Evolutionary conservation across 164 flowering plant genomes (phyloP), one percentile per base, ranked within the genome.

Genomic region (Berberis thunbergii): DNA sequence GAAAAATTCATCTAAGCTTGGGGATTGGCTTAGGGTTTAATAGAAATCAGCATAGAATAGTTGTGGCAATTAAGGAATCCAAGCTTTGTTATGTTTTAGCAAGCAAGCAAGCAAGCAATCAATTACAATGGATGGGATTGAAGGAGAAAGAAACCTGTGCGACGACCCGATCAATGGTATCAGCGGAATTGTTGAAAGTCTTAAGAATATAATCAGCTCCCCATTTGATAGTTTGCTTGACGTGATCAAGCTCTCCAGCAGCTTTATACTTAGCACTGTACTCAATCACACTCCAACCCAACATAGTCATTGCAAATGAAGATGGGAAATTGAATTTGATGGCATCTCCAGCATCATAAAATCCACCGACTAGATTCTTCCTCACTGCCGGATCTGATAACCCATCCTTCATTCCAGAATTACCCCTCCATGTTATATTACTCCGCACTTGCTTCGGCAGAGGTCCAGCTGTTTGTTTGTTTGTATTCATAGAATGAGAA

Each of bases 231-330:
- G 89, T 78, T 2, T 87, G 93, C 44, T 80, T 66, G 7, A 74
- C 69, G 52, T 92, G 95, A 45, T 84, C 69, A 61, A 80, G 80
- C 72, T 92, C 95, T 3, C 72, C 76, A 4, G 81, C 78, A 26
- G 76, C 74, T 12, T 78, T 43, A 72, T 82, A 92, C 57, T 92
- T 92, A 69, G 80, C 82, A 43, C 73, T 69, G 61, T 92, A 92
- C 54, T 92, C 96, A 41, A 92, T 83, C 58, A 83, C 79, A 55
- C 84, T 87, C 98, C 98, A 92, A 64, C 96, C 86, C 26, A 92
- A 64, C 93, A 89, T 84, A 6, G 88, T 87, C 89, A 89, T 86
- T 2, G 96, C 72, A 57, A 75, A 89, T 9, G 95, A 79, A 89
- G 83, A 80, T 0, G 98, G 98, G 48, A 84, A 92, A 71, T 83